phyloP scores from a whole-genome alignment of 2,329 filamentous ascomycete genomes.

The Aspergillus puulaauensis region DNA sequence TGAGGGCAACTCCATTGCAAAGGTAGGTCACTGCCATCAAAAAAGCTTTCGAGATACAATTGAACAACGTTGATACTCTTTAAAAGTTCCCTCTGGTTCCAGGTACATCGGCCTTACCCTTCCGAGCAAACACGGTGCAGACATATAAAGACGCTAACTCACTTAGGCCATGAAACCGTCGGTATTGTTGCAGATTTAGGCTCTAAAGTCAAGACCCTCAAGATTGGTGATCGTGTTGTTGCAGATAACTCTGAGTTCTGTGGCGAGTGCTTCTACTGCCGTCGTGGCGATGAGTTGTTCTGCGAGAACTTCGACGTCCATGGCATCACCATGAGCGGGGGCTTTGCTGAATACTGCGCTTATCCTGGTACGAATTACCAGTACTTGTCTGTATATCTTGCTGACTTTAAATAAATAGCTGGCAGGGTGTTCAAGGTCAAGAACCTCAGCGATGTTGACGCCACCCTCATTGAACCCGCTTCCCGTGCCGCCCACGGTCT shows the following conservation, averaged over 20 bases:
- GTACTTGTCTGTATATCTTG: background rate
- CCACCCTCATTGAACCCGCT: slow-evolving; percentile 68
- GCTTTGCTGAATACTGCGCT: slow-evolving; percentile 69
- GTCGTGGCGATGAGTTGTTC: slow-evolving; percentile 64
- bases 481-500: slow-evolving; percentile 71
- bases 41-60: background rate
- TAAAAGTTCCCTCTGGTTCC: slow-evolving; percentile 63
- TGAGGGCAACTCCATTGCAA: slow-evolving; percentile 65
- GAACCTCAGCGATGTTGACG: slow-evolving; percentile 66
- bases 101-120: slow-evolving; percentile 23
- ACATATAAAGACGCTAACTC: background rate
- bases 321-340: slow-evolving; percentile 60
- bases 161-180: slow-evolving; percentile 63
- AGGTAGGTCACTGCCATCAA: slow-evolving; percentile 35
- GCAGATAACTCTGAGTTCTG: slow-evolving; percentile 60
- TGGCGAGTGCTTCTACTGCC: slow-evolving; percentile 72
- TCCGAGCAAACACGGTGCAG: background rate
- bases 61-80: background rate
- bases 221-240: slow-evolving; percentile 63
- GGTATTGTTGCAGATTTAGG: slow-evolving; percentile 62
- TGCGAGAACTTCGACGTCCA: slow-evolving; percentile 70
- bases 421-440: slow-evolving; percentile 65
- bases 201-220: slow-evolving; percentile 59
- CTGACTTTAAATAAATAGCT: slow-evolving; percentile 31
- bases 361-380: slow-evolving; percentile 40